Base-by-base conservation (phyloP, 2,329 filamentous ascomycete genomes). In the Clonostachys rosea region DNA sequence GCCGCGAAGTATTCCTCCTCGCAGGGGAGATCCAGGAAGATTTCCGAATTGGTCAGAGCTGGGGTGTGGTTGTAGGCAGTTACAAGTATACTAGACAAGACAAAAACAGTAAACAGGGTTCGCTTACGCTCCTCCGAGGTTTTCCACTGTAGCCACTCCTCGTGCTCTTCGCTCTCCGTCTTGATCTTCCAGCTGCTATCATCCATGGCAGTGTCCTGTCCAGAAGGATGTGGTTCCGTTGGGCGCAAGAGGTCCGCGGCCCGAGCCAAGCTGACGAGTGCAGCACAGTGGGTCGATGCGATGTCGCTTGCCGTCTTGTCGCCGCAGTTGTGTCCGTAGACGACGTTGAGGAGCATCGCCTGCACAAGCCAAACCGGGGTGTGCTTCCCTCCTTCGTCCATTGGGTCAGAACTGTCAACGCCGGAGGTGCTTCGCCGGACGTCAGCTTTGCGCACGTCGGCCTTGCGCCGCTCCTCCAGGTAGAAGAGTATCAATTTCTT, bases 401-500 rank as follows among this genome's bases (percentile, higher is more conserved):
- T 62, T 41, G 75, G 70, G 12, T 75, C 69, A 40, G 61, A 65
- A 35, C 74, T 67, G 50, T 79, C 76, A 40, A 66, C 63, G 47
- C 71, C 59, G 16, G 74, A 66, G 10, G 73, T 69, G 59, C 75
- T 75, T 49, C 79, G 74, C 45, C 79, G 74, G 52, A 78, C 74
- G 57, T 82, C 78, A 43, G 77, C 78, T 61, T 80, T 81, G 56
- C 80, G 75, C 52, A 95, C 85, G 61, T 95, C 91, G 46, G 87
- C 87, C 64, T 91, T 92, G 54, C 91, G 84, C 49, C 91, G 81
- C 64, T 96, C 91, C 64, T 97, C 92, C 34, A 99, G 79, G 62
- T 96, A 96, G 51, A 91, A 76, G 53, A 92, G 86, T 49, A 97
- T 95, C 86, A 96, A 90, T 69, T 91, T 95, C 73, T 96, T 96